Percentiles rank a stretch among this genome's conserved stretches.
phyloP scores from a whole-genome alignment of 257 asterid genomes.

The Mitragyna speciosa region DNA sequence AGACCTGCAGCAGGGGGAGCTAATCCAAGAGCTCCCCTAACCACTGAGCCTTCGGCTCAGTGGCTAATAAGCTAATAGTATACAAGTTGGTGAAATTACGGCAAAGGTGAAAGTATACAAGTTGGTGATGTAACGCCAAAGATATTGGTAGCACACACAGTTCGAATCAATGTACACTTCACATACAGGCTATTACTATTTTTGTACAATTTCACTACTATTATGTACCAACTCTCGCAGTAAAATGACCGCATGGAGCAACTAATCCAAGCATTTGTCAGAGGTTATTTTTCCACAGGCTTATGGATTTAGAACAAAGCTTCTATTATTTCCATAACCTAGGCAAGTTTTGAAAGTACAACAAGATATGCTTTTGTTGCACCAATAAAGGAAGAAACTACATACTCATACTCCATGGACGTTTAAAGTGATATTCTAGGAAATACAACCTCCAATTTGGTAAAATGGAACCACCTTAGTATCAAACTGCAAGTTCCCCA shows the following conservation, averaged over 20 bases:
- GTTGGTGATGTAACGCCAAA: no score
- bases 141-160: no score
- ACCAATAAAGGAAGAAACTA: not conserved
- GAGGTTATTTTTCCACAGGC: not conserved
- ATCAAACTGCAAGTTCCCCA: not conserved
- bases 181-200: not conserved
- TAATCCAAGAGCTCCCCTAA: no score
- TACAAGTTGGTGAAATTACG: no score
- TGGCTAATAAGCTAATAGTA: no score
- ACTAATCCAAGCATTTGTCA: no score
- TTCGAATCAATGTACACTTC: no score
- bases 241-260: not conserved
- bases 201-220: not conserved
- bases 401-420: not conserved
- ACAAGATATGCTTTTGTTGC: not conserved
- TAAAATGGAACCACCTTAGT: not conserved
- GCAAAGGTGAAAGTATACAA: no score
- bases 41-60: no score
- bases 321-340: not conserved
- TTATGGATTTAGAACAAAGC: not conserved
- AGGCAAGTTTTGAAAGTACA: not conserved
- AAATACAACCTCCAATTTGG: not conserved
- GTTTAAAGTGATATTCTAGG: not conserved
- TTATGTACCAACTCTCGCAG: not conserved
- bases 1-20: no score